Base-by-base conservation (phyloP, 129 eudicot genomes). In the Flaveria sonorensis region DNA sequence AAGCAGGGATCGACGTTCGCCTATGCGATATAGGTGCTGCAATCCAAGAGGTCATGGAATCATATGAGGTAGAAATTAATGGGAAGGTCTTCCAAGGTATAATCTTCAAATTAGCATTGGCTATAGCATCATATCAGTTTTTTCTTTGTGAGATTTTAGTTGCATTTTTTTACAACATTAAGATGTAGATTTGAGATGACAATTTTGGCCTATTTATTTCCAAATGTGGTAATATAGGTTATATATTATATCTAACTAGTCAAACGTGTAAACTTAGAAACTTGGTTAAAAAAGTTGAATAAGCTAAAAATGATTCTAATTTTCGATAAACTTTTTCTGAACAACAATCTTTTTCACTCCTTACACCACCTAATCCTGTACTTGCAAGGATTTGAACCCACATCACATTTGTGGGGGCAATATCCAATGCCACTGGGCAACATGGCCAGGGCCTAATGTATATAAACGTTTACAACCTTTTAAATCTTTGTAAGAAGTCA, bases 31-130 rank as follows among this genome's bases (percentile, higher is more conserved):
- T 95, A 79, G 99, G 99, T 82, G 97, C 99, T 82, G 99, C 99
- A 59, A 91, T 95, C 28, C 99, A 95, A 91, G 99, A 95, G 79
- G 99, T 95, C 77, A 95, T 95, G 99, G 99, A 95, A 81, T 95
- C 99, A 2, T 91, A 95, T 69, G 99, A 95, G 85, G 99, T 95
- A 80, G 99, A 95, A 81, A 95, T 95, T 14, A 95, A 95, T 74
- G 99, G 99, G 10, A 95, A 95, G 85, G 89, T 87, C 62, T 95
- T 84, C 86, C 99, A 91, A 92, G 98, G 97, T 94, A 82, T 66
- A 13, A 15, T 32, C 42, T 45, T 45, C 20, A 39, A 0, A 32
- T 7, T 32, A 32, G 39, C 39, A 32, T 32, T 4, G 39, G 39
- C 7, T 56, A 39, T 53, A 39, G 50, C 53, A 24, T 50, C 62